Percentiles rank a stretch among this genome's conserved stretches.
Conservation (phyloP, 2,329 filamentous ascomycete species). For the Colletotrichum sp. region DNA sequence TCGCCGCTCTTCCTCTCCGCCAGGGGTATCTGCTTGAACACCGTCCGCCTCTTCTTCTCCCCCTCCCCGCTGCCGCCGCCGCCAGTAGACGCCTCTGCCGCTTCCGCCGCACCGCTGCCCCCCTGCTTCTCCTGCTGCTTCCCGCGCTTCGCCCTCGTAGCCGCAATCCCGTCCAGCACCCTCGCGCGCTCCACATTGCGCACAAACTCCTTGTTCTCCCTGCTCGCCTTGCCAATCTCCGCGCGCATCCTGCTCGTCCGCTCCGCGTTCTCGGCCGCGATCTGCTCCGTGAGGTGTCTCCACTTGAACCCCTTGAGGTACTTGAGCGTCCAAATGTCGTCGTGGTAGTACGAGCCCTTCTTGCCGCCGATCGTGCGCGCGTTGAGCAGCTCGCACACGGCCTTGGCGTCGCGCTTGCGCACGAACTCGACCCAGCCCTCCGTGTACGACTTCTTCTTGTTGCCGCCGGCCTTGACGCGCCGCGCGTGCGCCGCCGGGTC, state of each 20-base stretch:
- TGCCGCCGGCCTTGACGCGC: conserved; percentile 75
- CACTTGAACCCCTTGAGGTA: conserved; percentile 88
- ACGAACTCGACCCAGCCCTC: conserved; percentile 90
- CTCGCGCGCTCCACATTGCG: conserved; percentile 81
- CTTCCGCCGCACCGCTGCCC: neutral
- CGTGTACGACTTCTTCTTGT: conserved; percentile 81
- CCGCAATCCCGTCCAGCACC: conserved; percentile 77
- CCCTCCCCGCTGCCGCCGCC: conserved; percentile 17
- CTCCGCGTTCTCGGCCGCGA: conserved; percentile 82
- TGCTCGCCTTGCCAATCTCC: conserved; percentile 76
- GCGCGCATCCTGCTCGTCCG: conserved; percentile 76
- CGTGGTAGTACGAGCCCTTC: conserved; percentile 82
- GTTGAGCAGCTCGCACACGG: conserved; percentile 78
- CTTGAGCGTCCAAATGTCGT: conserved; percentile 85
- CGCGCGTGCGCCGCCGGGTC: conserved; percentile 69
- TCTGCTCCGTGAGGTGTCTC: conserved; percentile 77
- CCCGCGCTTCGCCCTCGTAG: conserved; percentile 55
- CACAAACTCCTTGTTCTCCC: conserved; percentile 83
- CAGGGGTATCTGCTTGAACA: conserved; percentile 72
- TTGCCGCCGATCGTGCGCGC: conserved; percentile 81
- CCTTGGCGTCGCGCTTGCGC: conserved; percentile 77
- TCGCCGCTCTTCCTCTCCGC: conserved; percentile 53
- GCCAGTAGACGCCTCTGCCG: conserved; percentile 1
- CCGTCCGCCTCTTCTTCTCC: conserved; percentile 42
- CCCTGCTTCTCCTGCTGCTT: conserved; percentile 34